Conservation (phyloP, 2,329 filamentous ascomycete species). For the Cyanodermella asteris region DNA sequence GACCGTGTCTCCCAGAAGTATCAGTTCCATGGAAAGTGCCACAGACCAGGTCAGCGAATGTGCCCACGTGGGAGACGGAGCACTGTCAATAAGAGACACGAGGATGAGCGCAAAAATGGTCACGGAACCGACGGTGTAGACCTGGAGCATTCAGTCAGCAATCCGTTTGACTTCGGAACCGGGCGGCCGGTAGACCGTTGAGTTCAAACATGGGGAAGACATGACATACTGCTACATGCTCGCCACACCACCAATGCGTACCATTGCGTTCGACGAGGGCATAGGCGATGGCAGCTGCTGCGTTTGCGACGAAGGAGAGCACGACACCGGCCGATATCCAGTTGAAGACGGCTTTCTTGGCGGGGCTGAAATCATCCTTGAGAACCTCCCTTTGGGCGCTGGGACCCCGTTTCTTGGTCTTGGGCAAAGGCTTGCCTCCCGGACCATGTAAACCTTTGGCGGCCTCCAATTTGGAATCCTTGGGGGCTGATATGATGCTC, state of each 20-base stretch:
- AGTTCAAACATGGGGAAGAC: conserved; percentile 5
- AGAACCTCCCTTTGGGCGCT: conserved; percentile 23
- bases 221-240: conserved; percentile 49
- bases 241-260: conserved; percentile 56
- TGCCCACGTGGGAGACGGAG: conserved; percentile 55
- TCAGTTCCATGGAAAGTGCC: conserved; percentile 48
- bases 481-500: conserved; percentile 29
- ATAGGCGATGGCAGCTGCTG: conserved; percentile 50
- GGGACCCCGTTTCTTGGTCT: conserved; percentile 30
- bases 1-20: conserved; percentile 48
- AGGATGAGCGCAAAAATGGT: conserved; percentile 75
- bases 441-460: conserved; percentile 44
- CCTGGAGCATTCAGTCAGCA: conserved; percentile 26
- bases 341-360: conserved; percentile 50
- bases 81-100: conserved; percentile 68
- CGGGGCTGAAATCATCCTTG: conserved; percentile 38
- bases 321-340: conserved; percentile 51
- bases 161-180: conserved; percentile 1
- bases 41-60: conserved; percentile 64
- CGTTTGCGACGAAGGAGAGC: conserved; percentile 54
- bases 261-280: conserved; percentile 43
- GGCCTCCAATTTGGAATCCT: conserved; percentile 22
- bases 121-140: conserved; percentile 64
- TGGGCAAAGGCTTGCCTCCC: conserved; percentile 69
- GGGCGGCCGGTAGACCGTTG: conserved; percentile 4